A percentile compares a stretch with the other conserved stretches of the same genome.
Evolutionary conservation across 768 basidiomycete genomes (phyloP).

Genomic region (Trichaptum fuscoviolaceum): DNA sequence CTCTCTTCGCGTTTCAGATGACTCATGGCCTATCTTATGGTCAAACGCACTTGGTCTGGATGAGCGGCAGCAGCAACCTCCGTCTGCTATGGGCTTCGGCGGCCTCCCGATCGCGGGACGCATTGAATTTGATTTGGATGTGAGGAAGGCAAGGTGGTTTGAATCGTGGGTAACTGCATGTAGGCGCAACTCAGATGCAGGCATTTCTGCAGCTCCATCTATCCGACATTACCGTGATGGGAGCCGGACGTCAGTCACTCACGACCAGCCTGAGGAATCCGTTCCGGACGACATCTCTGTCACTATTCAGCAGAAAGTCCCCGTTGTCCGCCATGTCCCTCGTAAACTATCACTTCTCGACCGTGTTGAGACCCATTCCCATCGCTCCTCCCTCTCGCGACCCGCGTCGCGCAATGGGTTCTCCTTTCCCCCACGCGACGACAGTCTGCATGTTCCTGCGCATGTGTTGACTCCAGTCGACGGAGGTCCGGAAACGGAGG

Average conservation of each 20-base stretch:
- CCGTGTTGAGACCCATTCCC: conserved; percentile 44
- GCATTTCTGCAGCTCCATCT: conserved; percentile 34
- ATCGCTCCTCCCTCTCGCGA: conserved; percentile 30
- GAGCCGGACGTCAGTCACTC: conserved; percentile 43
- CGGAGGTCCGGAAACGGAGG: conserved; percentile 53
- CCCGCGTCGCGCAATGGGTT: conserved; percentile 12
- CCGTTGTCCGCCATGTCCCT: conserved; percentile 47
- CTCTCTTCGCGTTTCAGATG: conserved; percentile 58
- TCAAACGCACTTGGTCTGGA: conserved; percentile 28
- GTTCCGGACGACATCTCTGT: conserved; percentile 22
- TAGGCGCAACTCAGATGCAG: conserved; percentile 37
- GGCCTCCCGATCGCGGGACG: conserved; percentile 65
- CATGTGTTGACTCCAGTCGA: conserved; percentile 53
- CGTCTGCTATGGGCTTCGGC: conserved; percentile 22
- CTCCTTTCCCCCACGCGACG: not conserved
- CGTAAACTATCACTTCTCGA: conserved; percentile 67
- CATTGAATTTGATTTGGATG: conserved; percentile 85
- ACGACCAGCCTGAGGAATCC: conserved; percentile 35
- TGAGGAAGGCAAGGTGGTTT: conserved; percentile 73
- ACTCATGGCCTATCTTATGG: conserved; percentile 73
- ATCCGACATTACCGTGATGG: conserved; percentile 49
- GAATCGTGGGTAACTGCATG: conserved; percentile 58
- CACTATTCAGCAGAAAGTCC: conserved; percentile 23
- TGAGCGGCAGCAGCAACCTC: not conserved
- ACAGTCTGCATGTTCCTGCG: conserved; percentile 2